Conservation (phyloP, 1,139 yeast species). For the Candida pseudoviswanathii region DNA sequence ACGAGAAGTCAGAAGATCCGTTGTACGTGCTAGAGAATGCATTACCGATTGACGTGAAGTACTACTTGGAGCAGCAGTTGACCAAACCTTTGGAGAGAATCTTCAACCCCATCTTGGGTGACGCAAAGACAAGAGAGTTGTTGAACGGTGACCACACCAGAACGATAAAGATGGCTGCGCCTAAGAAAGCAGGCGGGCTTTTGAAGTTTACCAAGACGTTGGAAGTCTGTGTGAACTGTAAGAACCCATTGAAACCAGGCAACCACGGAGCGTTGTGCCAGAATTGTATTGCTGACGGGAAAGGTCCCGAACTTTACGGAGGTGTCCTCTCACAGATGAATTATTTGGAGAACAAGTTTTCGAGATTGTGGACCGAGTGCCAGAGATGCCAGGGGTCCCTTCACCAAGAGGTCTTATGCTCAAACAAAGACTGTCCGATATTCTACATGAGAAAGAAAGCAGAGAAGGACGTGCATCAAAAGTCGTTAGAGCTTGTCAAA, state of each 20-base stretch:
- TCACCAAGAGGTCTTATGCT: constrained; percentile 93
- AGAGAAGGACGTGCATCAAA: constrained; percentile 79
- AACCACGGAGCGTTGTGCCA: constrained; percentile 81
- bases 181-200: constrained; percentile 68
- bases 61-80: constrained; percentile 89
- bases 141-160: constrained; percentile 83
- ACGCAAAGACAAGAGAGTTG: constrained; percentile 74
- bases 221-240: constrained; percentile 86
- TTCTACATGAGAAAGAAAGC: constrained; percentile 97
- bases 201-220: constrained; percentile 92
- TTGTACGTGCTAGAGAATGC: constrained; percentile 88
- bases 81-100: constrained; percentile 92
- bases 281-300: constrained; percentile 72
- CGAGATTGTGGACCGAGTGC: constrained; percentile 96
- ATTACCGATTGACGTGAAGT: constrained; percentile 91
- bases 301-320: constrained; percentile 79
- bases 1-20: constrained; percentile 97
- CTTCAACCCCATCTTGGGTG: constrained; percentile 94
- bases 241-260: constrained; percentile 67
- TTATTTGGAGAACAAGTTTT: constrained; percentile 77
- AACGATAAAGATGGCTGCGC: constrained; percentile 67
- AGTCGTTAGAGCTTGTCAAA: constrained; percentile 68
- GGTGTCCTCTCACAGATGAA: constrained; percentile 79
- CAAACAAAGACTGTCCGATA: constrained; percentile 95
- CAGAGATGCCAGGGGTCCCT: constrained; percentile 96